A percentile compares a stretch with the other conserved stretches of the same genome.
Conservation (phyloP, 2,329 filamentous ascomycete species). For the Colletotrichum euphorbiae region DNA sequence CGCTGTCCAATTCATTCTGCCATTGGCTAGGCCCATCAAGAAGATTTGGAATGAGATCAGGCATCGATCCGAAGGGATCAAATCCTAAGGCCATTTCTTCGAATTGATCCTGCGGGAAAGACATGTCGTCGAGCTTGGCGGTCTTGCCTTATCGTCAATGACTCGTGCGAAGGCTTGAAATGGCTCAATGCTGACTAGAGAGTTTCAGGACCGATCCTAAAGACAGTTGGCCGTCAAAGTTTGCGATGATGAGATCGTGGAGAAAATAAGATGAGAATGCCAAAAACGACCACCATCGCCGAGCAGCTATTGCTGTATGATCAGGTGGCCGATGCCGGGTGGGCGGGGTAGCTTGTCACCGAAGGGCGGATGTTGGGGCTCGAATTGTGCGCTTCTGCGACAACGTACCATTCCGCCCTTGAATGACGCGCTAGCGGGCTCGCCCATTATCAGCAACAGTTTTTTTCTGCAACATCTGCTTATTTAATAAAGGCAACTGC, state of each 20-base stretch:
- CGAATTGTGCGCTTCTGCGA: too few relatives aligned
- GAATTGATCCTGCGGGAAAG: background rate
- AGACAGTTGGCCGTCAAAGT: background rate
- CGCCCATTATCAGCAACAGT: too few relatives aligned
- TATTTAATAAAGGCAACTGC: too few relatives aligned
- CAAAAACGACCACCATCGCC: too few relatives aligned
- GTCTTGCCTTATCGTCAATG: background rate
- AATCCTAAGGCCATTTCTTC: constrained; percentile 8
- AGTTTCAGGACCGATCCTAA: background rate
- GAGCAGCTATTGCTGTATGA: too few relatives aligned
- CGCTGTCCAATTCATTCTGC: background rate
- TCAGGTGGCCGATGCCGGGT: too few relatives aligned
- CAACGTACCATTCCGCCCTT: too few relatives aligned
- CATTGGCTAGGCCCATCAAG: background rate
- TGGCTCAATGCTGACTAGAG: background rate
- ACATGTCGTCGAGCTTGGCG: background rate
- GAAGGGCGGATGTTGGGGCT: too few relatives aligned
- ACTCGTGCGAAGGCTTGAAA: background rate
- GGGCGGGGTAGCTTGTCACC: too few relatives aligned
- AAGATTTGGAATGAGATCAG: background rate
- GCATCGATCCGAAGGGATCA: background rate
- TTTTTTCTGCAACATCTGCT: too few relatives aligned
- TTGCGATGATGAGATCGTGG: background rate
- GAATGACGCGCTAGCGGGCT: too few relatives aligned
- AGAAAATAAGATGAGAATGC: too few relatives aligned